These are phyloP conservation scores for Metschnikowia koreensis DNA, from an alignment of 805 yeast species.

Conservation along the genomic window DNA sequence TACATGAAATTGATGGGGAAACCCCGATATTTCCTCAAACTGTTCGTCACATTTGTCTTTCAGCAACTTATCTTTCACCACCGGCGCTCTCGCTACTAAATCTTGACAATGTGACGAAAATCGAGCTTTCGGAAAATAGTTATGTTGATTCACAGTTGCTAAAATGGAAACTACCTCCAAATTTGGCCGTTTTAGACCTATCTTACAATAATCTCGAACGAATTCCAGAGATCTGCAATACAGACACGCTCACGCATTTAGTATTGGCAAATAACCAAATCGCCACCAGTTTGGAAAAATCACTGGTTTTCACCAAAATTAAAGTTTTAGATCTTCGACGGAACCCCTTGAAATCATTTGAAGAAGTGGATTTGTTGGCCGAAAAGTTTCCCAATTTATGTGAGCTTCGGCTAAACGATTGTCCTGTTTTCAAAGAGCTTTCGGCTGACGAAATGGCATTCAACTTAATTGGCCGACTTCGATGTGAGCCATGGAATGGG, in stretches of 20 bases:
- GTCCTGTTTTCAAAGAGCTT: conserved; percentile 45
- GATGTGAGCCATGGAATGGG: conserved; percentile 16
- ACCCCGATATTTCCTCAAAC: conserved; percentile 2
- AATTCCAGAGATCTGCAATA: conserved; percentile 5
- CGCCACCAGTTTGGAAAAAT: not conserved
- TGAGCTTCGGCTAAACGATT: conserved; percentile 49
- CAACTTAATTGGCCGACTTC: conserved; percentile 46
- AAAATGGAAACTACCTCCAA: conserved; percentile 7
- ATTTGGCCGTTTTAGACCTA: conserved; percentile 18
- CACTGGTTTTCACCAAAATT: conserved; percentile 1
- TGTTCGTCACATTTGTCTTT: conserved; percentile 24
- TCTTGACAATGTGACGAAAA: conserved; percentile 38
- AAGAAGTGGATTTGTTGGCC: conserved; percentile 43
- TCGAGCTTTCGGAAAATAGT: conserved; percentile 36
- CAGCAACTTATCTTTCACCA: conserved; percentile 23
- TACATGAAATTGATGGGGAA: not conserved
- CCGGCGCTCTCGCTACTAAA: conserved; percentile 15
- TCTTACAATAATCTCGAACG: conserved; percentile 43
- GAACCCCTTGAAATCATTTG: conserved; percentile 50
- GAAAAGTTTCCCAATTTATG: conserved; percentile 40
- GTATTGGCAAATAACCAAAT: conserved; percentile 10
- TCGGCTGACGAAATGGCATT: conserved; percentile 33
- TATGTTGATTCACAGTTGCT: conserved; percentile 21
- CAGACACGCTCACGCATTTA: not conserved
- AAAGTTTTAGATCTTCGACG: conserved; percentile 47